Evolutionary conservation across 768 basidiomycete species (phyloP), one percentile per base, ranked within the genome.

Genomic region (Kwoniella europaea): DNA sequence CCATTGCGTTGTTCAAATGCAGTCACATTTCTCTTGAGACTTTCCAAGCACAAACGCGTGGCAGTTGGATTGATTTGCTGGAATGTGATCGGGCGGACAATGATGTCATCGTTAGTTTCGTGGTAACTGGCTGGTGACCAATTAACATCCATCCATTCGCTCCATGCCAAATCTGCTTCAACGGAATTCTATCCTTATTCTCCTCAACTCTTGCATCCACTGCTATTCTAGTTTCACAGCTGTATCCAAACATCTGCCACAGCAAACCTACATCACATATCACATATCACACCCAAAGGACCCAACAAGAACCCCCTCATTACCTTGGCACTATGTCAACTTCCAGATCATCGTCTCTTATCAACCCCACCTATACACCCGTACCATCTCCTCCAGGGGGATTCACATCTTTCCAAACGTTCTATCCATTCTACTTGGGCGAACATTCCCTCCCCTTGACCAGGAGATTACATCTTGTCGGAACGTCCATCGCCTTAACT

Each of bases 401-500:
- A 15, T 68, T 68, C 69, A 50, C 59, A 12, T 68, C 60, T n/a
- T 73, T 70, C 59, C 54, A 62, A 62, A 57, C 69, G 0, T 79
- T 79, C 68, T 79, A 79, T 63, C 78, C 78, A 4, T 79, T 79
- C 65, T 79, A 79, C 57, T 71, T 79, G 2, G 78, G 78, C n/a
- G 78, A 79, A 68, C 78, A 79, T 42, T 72, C 74, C 6, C 64
- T 43, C 24, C 74, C 70, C 1, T 58, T 72, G 29, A 77, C 72
- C 41, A 57, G 78, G 2, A 60, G 71, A 43, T 52, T 79, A 6
- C 78, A 79, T 64, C 68, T 79, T 35, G 66, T 69, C 56, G 78
- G 78, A 15, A 77, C 78, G 4, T 62, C 66, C 24, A 63, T 73
- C 55, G 72, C 74, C 1, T 46, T 76, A 16, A 55, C 55, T 9